Evolutionary conservation across 177 flowering plant genomes (phyloP).

Genomic region (Vitis hybrid): DNA sequence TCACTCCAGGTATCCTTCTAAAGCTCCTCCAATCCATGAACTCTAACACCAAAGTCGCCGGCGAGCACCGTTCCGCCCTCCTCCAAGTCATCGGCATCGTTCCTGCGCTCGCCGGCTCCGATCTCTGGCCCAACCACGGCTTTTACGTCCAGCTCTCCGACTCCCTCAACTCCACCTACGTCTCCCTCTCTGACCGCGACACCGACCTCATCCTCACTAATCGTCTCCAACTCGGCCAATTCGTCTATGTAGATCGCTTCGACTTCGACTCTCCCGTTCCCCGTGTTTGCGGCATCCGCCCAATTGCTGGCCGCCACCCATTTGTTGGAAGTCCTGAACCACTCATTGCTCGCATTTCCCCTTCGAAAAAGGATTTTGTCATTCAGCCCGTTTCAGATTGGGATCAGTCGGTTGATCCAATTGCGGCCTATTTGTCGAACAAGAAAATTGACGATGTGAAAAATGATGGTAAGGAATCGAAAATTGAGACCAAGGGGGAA

Average conservation of each 20-base stretch:
- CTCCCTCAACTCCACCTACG: constrained; percentile 87
- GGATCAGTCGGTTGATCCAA: constrained; percentile 51
- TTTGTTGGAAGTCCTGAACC: constrained; percentile 74
- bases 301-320: constrained; percentile 76
- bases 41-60: constrained; percentile 61
- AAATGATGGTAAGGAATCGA: constrained; percentile 10
- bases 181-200: constrained; percentile 80
- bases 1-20: constrained; percentile 81
- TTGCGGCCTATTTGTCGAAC: constrained; percentile 41
- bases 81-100: constrained; percentile 83
- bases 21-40: constrained; percentile 88
- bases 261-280: constrained; percentile 73
- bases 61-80: constrained; percentile 85
- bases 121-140: constrained; percentile 83
- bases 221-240: constrained; percentile 90
- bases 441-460: constrained; percentile 19
- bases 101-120: constrained; percentile 69
- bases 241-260: constrained; percentile 75
- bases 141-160: constrained; percentile 93
- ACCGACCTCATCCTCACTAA: constrained; percentile 82
- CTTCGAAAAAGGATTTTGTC: constrained; percentile 58
- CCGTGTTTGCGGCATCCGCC: constrained; percentile 61
- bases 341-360: constrained; percentile 53
- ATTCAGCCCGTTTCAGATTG: constrained; percentile 74
- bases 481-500: constrained; percentile 1